These are phyloP conservation scores for Phytophthora crassamura DNA, from an alignment of 352 stramenopile species.

Conservation along the genomic window DNA sequence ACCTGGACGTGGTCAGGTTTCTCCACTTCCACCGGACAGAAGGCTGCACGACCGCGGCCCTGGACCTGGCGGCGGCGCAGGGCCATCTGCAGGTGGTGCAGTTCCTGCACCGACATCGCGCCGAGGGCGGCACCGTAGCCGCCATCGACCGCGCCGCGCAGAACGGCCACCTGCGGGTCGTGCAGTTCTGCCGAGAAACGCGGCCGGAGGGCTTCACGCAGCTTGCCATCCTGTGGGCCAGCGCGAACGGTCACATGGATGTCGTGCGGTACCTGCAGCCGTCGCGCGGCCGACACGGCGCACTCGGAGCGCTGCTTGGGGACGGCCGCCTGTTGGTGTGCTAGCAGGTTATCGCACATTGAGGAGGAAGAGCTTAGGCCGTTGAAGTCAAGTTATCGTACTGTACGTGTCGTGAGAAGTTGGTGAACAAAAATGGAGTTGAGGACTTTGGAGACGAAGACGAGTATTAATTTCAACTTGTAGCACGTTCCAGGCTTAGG, in stretches of 20 bases:
- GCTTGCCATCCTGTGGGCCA: slow-evolving; percentile 42
- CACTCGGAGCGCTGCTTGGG: slow-evolving; percentile 15
- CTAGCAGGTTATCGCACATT: no score
- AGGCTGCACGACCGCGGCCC: slow-evolving; percentile 43
- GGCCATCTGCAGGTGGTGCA: slow-evolving; percentile 42
- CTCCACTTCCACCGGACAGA: slow-evolving; percentile 40
- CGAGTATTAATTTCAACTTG: no score
- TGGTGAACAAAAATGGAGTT: no score
- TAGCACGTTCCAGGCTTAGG: no score
- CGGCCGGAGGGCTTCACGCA: slow-evolving; percentile 35
- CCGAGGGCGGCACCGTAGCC: slow-evolving; percentile 41
- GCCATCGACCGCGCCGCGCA: slow-evolving; percentile 51
- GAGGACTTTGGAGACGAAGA: no score
- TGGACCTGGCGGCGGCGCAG: slow-evolving; percentile 40
- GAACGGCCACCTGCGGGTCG: slow-evolving; percentile 40
- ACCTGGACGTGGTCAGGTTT: slow-evolving; percentile 46
- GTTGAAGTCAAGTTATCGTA: no score
- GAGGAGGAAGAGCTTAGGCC: no score
- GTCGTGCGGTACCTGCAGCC: slow-evolving; percentile 34
- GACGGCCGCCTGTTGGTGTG: slow-evolving; percentile 30
- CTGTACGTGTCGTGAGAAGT: no score
- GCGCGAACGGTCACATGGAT: slow-evolving; percentile 34
- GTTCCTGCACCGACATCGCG: slow-evolving; percentile 44
- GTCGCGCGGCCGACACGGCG: slow-evolving; percentile 10
- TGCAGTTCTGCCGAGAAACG: slow-evolving; percentile 38